Evolutionary conservation across 495 filamentous ascomycete species (phyloP).

Genomic region (Tuber brumale): DNA sequence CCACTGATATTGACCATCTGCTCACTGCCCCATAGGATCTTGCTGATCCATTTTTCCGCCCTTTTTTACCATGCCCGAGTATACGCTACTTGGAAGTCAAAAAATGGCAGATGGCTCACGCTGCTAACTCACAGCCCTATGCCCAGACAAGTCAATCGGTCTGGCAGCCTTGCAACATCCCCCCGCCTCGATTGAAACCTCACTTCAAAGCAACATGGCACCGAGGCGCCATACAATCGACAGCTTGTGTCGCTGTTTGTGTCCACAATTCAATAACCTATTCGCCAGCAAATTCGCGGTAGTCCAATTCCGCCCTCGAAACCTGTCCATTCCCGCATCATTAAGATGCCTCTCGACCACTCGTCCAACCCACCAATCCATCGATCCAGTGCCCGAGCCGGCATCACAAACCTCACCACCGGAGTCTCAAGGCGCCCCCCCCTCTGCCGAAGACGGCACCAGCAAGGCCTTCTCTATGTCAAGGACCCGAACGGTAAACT

Average conservation of each 20-base stretch:
- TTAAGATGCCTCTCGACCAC: background rate
- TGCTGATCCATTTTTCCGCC: too few relatives aligned
- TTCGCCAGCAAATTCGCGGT: background rate
- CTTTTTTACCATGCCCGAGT: too few relatives aligned
- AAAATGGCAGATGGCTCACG: background rate
- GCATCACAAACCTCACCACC: background rate
- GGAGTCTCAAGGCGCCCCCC: background rate
- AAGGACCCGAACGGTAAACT: background rate
- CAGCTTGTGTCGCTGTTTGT: constrained; percentile 28
- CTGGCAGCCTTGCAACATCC: background rate
- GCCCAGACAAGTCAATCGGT: background rate
- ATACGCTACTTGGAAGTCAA: background rate
- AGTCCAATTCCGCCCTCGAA: background rate
- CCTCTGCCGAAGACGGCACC: background rate
- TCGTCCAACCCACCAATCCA: background rate
- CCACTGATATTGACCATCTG: too few relatives aligned
- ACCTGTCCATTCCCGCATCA: background rate
- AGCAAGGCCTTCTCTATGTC: background rate
- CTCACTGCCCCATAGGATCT: too few relatives aligned
- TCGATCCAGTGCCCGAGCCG: constrained; percentile 8
- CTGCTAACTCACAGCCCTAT: background rate
- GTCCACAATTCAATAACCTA: constrained; percentile 16
- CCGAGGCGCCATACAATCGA: constrained; percentile 24
- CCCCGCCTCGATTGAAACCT: background rate
- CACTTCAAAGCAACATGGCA: constrained; percentile 17